phyloP scores from a whole-genome alignment of 352 stramenopile species.

The Globisporangium perplexum region DNA sequence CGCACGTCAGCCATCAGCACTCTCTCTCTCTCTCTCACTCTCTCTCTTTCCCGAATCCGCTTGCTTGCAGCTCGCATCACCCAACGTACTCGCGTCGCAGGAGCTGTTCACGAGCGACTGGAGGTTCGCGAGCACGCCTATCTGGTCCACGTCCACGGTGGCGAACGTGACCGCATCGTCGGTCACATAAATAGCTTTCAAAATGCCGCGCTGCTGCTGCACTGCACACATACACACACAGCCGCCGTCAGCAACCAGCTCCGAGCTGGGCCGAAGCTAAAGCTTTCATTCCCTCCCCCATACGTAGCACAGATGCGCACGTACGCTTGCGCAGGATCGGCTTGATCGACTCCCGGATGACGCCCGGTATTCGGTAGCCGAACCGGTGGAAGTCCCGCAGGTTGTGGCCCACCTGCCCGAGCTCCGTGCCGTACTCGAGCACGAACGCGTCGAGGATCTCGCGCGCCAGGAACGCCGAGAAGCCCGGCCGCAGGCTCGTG shows the following conservation, averaged over 20 bases:
- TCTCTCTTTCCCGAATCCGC: too few species aligned
- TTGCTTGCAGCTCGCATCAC: too few species aligned
- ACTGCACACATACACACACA: conserved; percentile 42
- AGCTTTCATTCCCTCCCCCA: too few species aligned
- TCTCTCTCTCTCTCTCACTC: too few species aligned
- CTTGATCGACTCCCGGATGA: conserved; percentile 81
- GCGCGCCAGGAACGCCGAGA: conserved; percentile 84
- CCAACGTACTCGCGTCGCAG: conserved; percentile 76
- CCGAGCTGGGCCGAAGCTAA: too few species aligned
- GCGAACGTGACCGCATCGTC: conserved; percentile 77
- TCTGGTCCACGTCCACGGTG: conserved; percentile 86
- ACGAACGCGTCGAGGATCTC: conserved; percentile 86
- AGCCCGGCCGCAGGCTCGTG: conserved; percentile 62
- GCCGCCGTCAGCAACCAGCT: too few species aligned
- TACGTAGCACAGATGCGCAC: conserved; percentile 12
- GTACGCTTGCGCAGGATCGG: conserved; percentile 81
- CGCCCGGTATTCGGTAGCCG: conserved; percentile 75
- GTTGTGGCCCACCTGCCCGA: conserved; percentile 85
- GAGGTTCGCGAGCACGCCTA: conserved; percentile 88
- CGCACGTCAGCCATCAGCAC: too few species aligned
- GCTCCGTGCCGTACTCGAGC: conserved; percentile 62
- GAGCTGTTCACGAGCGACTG: conserved; percentile 83
- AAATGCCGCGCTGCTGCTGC: conserved; percentile 83
- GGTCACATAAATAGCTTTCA: conserved; percentile 87
- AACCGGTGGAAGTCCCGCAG: conserved; percentile 90